phyloP scores from a whole-genome alignment of 371 early-diverging fungal species.

The Blakeslea trispora region DNA sequence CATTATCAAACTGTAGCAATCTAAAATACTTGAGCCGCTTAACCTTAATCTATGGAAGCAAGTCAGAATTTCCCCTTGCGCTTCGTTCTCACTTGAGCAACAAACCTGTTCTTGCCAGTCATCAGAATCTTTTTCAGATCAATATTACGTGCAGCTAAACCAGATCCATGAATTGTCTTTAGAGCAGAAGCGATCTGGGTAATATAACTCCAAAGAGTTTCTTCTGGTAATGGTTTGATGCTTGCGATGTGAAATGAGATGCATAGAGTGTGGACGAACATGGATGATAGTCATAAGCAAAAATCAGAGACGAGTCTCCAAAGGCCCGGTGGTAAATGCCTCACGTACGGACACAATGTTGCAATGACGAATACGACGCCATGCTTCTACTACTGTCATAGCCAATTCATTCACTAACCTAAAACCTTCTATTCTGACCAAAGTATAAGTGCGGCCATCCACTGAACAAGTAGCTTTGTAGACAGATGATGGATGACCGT shows the following conservation, averaged over 20 bases:
- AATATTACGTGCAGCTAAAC: slow-evolving; percentile 79
- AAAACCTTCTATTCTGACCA: slow-evolving; percentile 80
- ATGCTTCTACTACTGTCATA: slow-evolving; percentile 80
- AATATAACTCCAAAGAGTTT: slow-evolving; percentile 83
- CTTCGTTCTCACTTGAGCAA: not conserved
- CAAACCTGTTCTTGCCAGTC: slow-evolving; percentile 79
- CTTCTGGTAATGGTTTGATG: slow-evolving; percentile 62
- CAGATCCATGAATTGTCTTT: slow-evolving; percentile 79
- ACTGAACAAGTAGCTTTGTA: slow-evolving; percentile 83
- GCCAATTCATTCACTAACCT: slow-evolving; percentile 78
- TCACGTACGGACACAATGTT: slow-evolving; percentile 88
- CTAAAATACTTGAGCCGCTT: slow-evolving; percentile 81
- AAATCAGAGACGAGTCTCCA: slow-evolving; percentile 86
- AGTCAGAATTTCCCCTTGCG: not conserved
- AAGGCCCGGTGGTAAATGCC: slow-evolving; percentile 95
- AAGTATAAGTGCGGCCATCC: slow-evolving; percentile 83
- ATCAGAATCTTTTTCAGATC: slow-evolving; percentile 78
- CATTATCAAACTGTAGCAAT: slow-evolving; percentile 75
- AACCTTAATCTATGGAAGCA: slow-evolving; percentile 66
- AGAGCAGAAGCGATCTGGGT: slow-evolving; percentile 86
- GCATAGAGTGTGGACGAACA: slow-evolving; percentile 71
- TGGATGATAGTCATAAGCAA: slow-evolving; percentile 90
- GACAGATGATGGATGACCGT: slow-evolving; percentile 76
- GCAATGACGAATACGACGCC: slow-evolving; percentile 83
- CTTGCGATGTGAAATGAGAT: slow-evolving; percentile 60